A percentile compares a stretch with the other conserved stretches of the same genome.
These are phyloP conservation scores for Penicillium nucicola DNA, from an alignment of 495 filamentous ascomycete genomes.

Conservation along the genomic window DNA sequence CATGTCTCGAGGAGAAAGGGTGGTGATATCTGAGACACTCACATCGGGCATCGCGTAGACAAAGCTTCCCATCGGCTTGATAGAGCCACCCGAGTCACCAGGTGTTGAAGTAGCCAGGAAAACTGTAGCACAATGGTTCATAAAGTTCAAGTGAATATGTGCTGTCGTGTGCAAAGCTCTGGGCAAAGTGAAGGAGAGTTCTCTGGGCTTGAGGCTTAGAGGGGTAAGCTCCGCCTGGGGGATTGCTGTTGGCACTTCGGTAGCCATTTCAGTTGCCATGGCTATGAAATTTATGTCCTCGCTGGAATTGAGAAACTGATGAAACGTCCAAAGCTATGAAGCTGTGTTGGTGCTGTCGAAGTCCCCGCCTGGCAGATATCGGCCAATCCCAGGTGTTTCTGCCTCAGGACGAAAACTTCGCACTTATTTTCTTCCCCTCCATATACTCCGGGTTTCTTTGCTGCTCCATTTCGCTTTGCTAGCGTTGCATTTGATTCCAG, in stretches of 20 bases:
- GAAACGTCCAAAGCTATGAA: background rate
- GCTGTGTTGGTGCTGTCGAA: background rate
- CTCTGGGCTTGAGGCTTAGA: conserved; percentile 44
- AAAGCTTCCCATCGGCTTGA: conserved; percentile 62
- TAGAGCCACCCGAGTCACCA: conserved; percentile 46
- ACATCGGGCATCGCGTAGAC: conserved; percentile 93
- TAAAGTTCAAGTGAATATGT: conserved; percentile 71
- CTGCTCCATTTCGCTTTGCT: background rate
- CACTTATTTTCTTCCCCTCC: conserved; percentile 12
- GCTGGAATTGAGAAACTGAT: background rate
- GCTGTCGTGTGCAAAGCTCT: conserved; percentile 72
- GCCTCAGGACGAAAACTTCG: background rate
- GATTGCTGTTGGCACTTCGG: conserved; percentile 1
- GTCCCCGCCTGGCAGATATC: background rate
- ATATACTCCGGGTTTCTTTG: background rate
- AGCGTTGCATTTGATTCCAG: background rate
- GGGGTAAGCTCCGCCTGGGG: conserved; percentile 16
- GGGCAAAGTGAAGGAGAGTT: conserved; percentile 77
- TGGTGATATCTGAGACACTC: conserved; percentile 20
- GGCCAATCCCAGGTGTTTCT: background rate
- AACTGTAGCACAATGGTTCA: conserved; percentile 62
- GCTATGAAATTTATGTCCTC: background rate
- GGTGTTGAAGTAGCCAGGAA: conserved; percentile 72
- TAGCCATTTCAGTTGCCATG: background rate
- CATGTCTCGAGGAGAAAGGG: background rate